Conservation (phyloP, 148 eudicot genomes). For the Rhododendron simsii region DNA sequence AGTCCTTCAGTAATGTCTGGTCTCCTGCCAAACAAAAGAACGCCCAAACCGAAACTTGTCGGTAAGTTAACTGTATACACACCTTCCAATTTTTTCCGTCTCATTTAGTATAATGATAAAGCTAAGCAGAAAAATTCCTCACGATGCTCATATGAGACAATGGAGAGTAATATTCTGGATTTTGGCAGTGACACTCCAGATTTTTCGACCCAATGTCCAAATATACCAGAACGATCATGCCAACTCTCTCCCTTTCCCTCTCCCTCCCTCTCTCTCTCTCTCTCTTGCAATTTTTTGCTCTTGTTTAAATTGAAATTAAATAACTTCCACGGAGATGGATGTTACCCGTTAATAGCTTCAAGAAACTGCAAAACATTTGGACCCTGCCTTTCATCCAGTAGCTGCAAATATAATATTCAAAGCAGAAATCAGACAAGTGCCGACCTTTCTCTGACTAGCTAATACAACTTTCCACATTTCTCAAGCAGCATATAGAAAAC, state of each 20-base stretch:
- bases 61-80: background rate
- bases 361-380: conserved; percentile 68
- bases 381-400: conserved; percentile 71
- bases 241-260: background rate
- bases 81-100: background rate
- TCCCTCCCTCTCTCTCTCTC: background rate
- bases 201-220: background rate
- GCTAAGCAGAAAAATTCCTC: background rate
- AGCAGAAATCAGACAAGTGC: conserved; percentile 2
- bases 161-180: background rate
- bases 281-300: background rate
- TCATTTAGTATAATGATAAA: background rate
- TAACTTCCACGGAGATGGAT: background rate
- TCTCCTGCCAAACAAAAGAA: conserved; percentile 51
- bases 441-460: background rate
- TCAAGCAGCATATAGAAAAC: background rate
- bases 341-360: conserved; percentile 80
- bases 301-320: background rate
- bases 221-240: background rate
- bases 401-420: conserved; percentile 35
- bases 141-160: background rate
- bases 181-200: background rate
- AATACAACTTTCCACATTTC: background rate
- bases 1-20: conserved; percentile 69
- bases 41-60: background rate